These are phyloP conservation scores for Saccharomycopsis sp. DNA, from an alignment of 805 yeast species.

Conservation along the genomic window DNA sequence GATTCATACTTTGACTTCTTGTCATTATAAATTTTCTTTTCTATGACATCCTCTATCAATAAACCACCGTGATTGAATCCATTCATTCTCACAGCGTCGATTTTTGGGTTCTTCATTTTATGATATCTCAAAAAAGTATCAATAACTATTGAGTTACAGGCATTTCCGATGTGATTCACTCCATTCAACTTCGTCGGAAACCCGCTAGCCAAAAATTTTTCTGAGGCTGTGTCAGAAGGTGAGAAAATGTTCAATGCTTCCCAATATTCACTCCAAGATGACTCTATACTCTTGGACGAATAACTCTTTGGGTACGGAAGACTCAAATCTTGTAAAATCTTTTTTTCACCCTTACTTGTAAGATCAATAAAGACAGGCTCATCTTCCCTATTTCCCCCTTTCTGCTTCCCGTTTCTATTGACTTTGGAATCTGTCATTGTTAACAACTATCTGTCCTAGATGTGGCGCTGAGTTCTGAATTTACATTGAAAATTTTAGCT, in stretches of 20 bases:
- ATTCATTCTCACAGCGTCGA: conserved; percentile 77
- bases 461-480: no score
- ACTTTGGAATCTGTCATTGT: no score
- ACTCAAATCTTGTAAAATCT: conserved; percentile 70
- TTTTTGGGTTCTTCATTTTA: conserved; percentile 81
- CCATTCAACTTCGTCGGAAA: conserved; percentile 99
- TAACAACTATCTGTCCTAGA: no score
- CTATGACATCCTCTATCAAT: conserved; percentile 96
- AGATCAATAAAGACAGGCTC: conserved; percentile 9
- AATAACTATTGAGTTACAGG: conserved; percentile 90
- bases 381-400: no score
- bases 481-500: no score
- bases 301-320: conserved; percentile 94
- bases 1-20: conserved; percentile 26
- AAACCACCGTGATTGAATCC: conserved; percentile 99
- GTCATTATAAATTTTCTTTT: conserved; percentile 92
- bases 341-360: conserved; percentile 74
- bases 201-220: conserved; percentile 88
- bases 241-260: conserved; percentile 72
- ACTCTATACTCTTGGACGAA: conserved; percentile 83
- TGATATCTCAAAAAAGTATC: conserved; percentile 86
- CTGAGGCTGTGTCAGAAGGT: no score
- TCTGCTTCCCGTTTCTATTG: no score
- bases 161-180: conserved; percentile 97
- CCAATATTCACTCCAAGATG: conserved; percentile 99